Percentiles rank a stretch among this genome's conserved stretches.
phyloP scores from a whole-genome alignment of 2,329 filamentous ascomycete genomes.

The Lasiodiplodia sp. region DNA sequence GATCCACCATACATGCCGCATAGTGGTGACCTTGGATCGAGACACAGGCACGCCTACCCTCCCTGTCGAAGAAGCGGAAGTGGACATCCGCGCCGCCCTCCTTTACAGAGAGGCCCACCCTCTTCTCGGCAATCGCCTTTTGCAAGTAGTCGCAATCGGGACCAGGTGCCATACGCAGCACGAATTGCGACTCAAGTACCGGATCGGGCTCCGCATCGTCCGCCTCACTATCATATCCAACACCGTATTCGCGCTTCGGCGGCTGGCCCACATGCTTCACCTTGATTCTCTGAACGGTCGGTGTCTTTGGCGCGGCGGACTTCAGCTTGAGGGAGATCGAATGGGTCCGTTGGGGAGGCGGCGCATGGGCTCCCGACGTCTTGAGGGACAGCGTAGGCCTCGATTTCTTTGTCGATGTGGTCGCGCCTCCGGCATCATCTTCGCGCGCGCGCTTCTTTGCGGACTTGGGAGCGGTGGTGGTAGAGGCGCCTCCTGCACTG shows the following conservation, averaged over 20 bases:
- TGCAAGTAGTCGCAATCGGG: slow-evolving; percentile 85
- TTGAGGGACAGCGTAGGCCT: slow-evolving; percentile 25
- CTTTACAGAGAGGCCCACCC: slow-evolving; percentile 70
- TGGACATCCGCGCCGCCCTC: slow-evolving; percentile 78
- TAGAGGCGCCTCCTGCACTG: slow-evolving; percentile 38
- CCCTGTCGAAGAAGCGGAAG: slow-evolving; percentile 79
- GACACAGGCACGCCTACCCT: slow-evolving; percentile 76
- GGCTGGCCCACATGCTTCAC: slow-evolving; percentile 64
- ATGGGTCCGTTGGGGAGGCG: slow-evolving; percentile 19
- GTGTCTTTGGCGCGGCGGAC: slow-evolving; percentile 42
- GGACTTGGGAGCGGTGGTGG: slow-evolving; percentile 40
- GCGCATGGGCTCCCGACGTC: slow-evolving; percentile 4
- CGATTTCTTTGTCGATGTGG: slow-evolving; percentile 39
- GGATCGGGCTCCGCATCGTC: slow-evolving; percentile 90
- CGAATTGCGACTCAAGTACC: slow-evolving; percentile 85
- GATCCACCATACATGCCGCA: slow-evolving; percentile 79
- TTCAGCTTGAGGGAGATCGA: slow-evolving; percentile 62
- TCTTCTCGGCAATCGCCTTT: slow-evolving; percentile 76
- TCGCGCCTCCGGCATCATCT: slow-evolving; percentile 41
- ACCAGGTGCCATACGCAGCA: slow-evolving; percentile 87
- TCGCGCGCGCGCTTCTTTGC: slow-evolving; percentile 47
- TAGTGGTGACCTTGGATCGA: slow-evolving; percentile 74
- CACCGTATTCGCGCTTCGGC: slow-evolving; percentile 75
- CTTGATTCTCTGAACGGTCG: slow-evolving; percentile 31
- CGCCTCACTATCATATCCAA: slow-evolving; percentile 95